Evolutionary conservation across 2,329 filamentous ascomycete species (phyloP).

Genomic region (Cyphellophora attinorum): DNA sequence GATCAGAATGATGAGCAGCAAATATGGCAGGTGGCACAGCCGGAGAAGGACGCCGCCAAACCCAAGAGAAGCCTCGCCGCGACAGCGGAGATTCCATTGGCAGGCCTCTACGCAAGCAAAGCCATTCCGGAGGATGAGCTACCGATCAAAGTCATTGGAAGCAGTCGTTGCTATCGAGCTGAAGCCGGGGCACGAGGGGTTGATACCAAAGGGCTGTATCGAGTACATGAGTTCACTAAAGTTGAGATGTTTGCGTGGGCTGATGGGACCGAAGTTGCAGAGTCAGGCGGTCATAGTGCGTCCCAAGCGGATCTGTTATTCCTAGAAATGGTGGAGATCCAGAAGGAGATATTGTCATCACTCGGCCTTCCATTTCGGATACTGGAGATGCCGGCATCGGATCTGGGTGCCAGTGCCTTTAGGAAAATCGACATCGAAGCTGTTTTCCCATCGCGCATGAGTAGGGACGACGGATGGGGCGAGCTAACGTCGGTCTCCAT

Average conservation of each 20-base stretch:
- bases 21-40: slow-evolving; percentile 69
- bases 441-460: slow-evolving; percentile 71
- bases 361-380: slow-evolving; percentile 79
- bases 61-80: slow-evolving; percentile 70
- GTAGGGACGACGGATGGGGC: slow-evolving; percentile 68
- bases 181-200: slow-evolving; percentile 85
- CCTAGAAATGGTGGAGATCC: slow-evolving; percentile 76
- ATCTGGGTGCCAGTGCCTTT: slow-evolving; percentile 79
- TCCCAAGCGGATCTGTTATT: slow-evolving; percentile 47
- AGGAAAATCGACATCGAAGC: slow-evolving; percentile 92
- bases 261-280: slow-evolving; percentile 15
- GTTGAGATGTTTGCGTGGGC: slow-evolving; percentile 97
- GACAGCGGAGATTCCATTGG: slow-evolving; percentile 90
- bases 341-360: slow-evolving; percentile 68
- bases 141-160: slow-evolving; percentile 70
- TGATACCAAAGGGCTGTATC: slow-evolving; percentile 88
- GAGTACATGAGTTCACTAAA: slow-evolving; percentile 97
- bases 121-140: slow-evolving; percentile 56
- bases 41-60: slow-evolving; percentile 51
- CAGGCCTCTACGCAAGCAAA: slow-evolving; percentile 73
- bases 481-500: slow-evolving; percentile 86
- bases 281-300: slow-evolving; percentile 1
- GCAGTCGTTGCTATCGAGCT: slow-evolving; percentile 88
- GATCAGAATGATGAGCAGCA: slow-evolving; percentile 88
- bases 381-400: slow-evolving; percentile 80